Base-by-base conservation (phyloP, 2,329 filamentous ascomycete species). In the Aschersonia sp. region DNA sequence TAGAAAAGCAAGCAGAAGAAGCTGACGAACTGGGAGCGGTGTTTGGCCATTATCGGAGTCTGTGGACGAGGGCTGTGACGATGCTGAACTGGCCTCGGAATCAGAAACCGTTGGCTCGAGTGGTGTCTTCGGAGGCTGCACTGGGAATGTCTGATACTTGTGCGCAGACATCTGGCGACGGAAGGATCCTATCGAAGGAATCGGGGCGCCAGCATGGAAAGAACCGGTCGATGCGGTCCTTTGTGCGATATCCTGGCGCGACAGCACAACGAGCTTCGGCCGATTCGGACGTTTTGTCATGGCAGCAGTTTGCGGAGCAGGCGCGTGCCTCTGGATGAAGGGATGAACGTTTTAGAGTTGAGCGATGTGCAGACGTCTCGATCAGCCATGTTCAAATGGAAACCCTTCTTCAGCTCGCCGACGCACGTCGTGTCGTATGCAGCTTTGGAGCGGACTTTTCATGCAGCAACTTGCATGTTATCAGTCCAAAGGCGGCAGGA, bases 81-180 rank as follows among this genome's bases (percentile, higher is more conserved):
- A 47, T 30, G 43, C 31, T 11, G 48, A 45, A 43, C 48, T 52
- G 44, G 59, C 54, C 22, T 55, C 56, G 22, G 50, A 43, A 50
- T 43, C 42, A 8, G 45, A 48, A 8, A 50, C n/a, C 29, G 52
- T 40, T 4, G 30, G 71, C 12, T 70, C 71, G 47, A 79, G 77
- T 2, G 81, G 77, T 2, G 77, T 77, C 54, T 77, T 79, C 10
- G 85, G 84, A 12, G 85, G 83, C 35, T 79, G 73, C 0, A 83
- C 84, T 3, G 85, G 84, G 56, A 92, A 90, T 6, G 86, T 90
- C 57, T 89, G 84, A 65, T 90, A 92, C 59, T 82, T 81, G 53
- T 80, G 70, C 6, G 62, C 61, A 7, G 68, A 65, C 30, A 63
- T 59, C 11, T 68, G 68, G 39, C 69, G 66, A 42, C 64, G 44